A percentile compares a stretch with the other conserved stretches of the same genome.
Evolutionary conservation across 345 rosid species (phyloP).

Genomic region (Populus ilicifolia): DNA sequence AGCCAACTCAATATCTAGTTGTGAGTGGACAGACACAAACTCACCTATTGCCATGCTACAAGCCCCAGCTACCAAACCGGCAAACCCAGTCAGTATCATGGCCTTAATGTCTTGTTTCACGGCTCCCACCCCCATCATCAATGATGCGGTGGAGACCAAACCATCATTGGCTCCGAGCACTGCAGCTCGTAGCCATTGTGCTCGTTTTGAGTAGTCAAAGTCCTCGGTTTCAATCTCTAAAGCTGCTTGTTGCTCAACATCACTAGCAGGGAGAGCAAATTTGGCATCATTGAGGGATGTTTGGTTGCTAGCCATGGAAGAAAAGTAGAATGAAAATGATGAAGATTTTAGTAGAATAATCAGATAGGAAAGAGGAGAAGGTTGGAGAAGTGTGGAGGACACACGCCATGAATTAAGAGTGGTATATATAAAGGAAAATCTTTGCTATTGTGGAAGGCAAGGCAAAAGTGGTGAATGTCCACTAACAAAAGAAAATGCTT

Average conservation of each 20-base stretch:
- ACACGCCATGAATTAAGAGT: constrained; percentile 44
- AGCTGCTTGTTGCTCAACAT: constrained; percentile 34
- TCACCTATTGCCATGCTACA: constrained; percentile 98
- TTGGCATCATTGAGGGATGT: constrained; percentile 26
- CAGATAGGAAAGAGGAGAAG: constrained; percentile 4
- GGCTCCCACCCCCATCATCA: constrained; percentile 93
- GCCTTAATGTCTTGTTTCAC: constrained; percentile 70
- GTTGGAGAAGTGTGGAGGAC: constrained; percentile 49
- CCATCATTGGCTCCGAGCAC: constrained; percentile 95
- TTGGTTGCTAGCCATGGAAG: constrained; percentile 35
- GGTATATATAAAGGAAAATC: constrained; percentile 44
- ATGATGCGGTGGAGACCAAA: constrained; percentile 71
- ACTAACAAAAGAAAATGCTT: constrained; percentile 26
- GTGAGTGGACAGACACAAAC: constrained; percentile 85
- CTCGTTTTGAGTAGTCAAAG: constrained; percentile 70
- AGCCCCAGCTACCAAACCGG: constrained; percentile 88
- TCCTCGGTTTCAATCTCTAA: constrained; percentile 20
- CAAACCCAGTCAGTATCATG: constrained; percentile 86
- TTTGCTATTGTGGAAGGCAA: constrained; percentile 28
- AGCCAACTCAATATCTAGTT: constrained; percentile 71
- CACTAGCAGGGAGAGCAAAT: constrained; percentile 23
- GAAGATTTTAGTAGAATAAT: background rate
- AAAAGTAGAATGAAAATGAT: background rate
- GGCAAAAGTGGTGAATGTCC: constrained; percentile 35
- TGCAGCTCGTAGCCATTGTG: constrained; percentile 95